Evolutionary conservation across 176 grass and related monocot genomes (phyloP).

Genomic region (Elaeis guineensis): DNA sequence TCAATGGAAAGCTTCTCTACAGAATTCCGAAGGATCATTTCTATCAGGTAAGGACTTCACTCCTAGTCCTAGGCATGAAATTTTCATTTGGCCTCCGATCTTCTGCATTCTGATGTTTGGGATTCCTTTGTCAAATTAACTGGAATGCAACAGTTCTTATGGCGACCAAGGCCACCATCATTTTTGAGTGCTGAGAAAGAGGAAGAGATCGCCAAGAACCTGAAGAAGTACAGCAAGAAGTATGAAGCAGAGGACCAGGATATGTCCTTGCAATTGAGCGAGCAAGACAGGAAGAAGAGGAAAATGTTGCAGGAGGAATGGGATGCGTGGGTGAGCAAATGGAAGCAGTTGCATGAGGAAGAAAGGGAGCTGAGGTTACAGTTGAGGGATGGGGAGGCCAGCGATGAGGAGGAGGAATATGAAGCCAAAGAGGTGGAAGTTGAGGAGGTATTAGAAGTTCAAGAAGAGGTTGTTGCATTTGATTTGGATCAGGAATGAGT

Average conservation of each 20-base stretch:
- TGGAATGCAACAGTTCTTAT: conserved; percentile 48
- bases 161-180: conserved; percentile 63
- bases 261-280: conserved; percentile 43
- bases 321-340: conserved; percentile 62
- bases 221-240: conserved; percentile 81
- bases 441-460: conserved; percentile 53
- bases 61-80: neutral
- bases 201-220: conserved; percentile 67
- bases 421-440: conserved; percentile 91
- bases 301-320: conserved; percentile 66
- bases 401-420: conserved; percentile 72
- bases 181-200: conserved; percentile 56
- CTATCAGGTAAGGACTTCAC: conserved; percentile 48
- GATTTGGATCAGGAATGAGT: conserved; percentile 53
- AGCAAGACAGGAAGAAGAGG: conserved; percentile 64
- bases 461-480: conserved; percentile 47
- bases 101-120: neutral
- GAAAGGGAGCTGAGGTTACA: conserved; percentile 41
- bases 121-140: neutral
- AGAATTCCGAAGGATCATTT: conserved; percentile 91
- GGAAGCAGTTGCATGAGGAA: conserved; percentile 69
- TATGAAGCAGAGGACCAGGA: conserved; percentile 81
- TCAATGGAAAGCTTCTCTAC: conserved; percentile 75
- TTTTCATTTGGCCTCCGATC: neutral
- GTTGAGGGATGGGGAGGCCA: conserved; percentile 60